These are phyloP conservation scores for Cenchrus purpureus DNA, from an alignment of 176 grass and related monocot species.

Conservation along the genomic window DNA sequence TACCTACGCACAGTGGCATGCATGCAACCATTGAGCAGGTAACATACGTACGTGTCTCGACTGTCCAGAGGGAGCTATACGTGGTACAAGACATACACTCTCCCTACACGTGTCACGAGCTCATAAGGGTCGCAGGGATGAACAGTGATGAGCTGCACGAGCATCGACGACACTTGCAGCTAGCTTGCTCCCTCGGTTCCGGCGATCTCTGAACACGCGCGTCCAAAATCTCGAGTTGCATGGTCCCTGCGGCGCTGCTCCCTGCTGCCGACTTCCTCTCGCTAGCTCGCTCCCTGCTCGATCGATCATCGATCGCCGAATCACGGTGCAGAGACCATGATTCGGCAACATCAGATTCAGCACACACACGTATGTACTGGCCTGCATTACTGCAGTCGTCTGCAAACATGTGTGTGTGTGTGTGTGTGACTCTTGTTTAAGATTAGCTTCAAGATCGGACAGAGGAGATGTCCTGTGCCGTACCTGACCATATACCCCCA, in stretches of 20 bases:
- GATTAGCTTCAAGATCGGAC: slow-evolving; percentile 19
- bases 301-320: too few species aligned
- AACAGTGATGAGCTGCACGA: not conserved
- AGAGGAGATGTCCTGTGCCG: slow-evolving; percentile 40
- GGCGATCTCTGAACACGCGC: not conserved
- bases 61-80: not conserved
- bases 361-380: too few species aligned
- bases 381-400: too few species aligned
- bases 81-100: not conserved
- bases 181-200: not conserved
- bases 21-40: not conserved
- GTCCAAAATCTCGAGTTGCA: not conserved
- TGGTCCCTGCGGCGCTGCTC: not conserved
- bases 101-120: not conserved
- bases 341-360: too few species aligned
- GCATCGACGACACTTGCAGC: not conserved
- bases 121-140: not conserved
- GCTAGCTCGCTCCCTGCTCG: too few species aligned
- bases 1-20: not conserved
- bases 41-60: not conserved
- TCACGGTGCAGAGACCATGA: too few species aligned
- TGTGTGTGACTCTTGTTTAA: not conserved
- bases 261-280: too few species aligned
- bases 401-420: too few species aligned
- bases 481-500: slow-evolving; percentile 28